A percentile compares a stretch with the other conserved stretches of the same genome.
phyloP scores from a whole-genome alignment of 495 filamentous ascomycete genomes.

The Apiosordaria backusii region DNA sequence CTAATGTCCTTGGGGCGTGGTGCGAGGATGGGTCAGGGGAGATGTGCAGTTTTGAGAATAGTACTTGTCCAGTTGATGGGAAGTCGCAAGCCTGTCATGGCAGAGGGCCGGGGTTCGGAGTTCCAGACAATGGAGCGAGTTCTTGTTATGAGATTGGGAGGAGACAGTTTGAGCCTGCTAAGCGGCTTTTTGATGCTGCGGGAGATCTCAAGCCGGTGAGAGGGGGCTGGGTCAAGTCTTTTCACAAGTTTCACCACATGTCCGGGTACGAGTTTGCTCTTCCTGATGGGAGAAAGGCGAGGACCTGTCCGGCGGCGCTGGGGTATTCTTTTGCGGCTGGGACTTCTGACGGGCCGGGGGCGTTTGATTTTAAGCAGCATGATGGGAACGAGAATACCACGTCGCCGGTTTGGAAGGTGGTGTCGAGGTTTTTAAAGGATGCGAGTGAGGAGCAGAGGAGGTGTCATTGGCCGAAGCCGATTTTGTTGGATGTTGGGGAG shows the following conservation, averaged over 20 bases:
- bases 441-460: slow-evolving; percentile 67
- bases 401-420: slow-evolving; percentile 79
- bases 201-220: slow-evolving; percentile 46
- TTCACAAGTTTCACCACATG: slow-evolving; percentile 75
- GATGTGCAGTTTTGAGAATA: slow-evolving; percentile 69
- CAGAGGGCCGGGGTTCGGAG: slow-evolving; percentile 74
- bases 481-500: slow-evolving; percentile 86
- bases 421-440: slow-evolving; percentile 66
- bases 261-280: slow-evolving; percentile 69
- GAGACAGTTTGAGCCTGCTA: slow-evolving; percentile 68
- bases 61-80: slow-evolving; percentile 64
- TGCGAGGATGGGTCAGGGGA: slow-evolving; percentile 74
- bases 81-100: slow-evolving; percentile 76
- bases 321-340: slow-evolving; percentile 94
- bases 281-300: slow-evolving; percentile 66
- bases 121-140: slow-evolving; percentile 66
- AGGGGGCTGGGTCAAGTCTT: slow-evolving; percentile 63
- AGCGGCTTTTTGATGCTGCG: slow-evolving; percentile 57
- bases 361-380: slow-evolving; percentile 93
- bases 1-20: slow-evolving; percentile 81
- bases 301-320: slow-evolving; percentile 85
- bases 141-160: slow-evolving; percentile 77
- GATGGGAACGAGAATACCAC: slow-evolving; percentile 66
- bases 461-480: slow-evolving; percentile 83
- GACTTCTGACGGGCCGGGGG: slow-evolving; percentile 89